Base-by-base conservation (phyloP, 2,329 filamentous ascomycete species). In the Truncatella angustata region DNA sequence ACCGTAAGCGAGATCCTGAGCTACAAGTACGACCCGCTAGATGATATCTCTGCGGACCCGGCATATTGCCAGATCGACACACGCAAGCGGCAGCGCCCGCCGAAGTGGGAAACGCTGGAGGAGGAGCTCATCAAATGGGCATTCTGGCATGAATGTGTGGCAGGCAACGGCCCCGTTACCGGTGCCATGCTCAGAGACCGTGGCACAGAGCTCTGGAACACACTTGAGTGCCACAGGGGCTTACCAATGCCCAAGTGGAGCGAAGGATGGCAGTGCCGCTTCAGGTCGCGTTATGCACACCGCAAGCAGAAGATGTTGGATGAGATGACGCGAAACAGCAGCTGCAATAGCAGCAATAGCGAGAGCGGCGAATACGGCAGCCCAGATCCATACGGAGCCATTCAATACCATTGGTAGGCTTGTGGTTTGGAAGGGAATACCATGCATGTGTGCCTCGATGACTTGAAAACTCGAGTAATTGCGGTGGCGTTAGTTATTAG, bases 221-320 rank as follows among this genome's bases (percentile, higher is more conserved):
- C 51, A 11, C 51, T 53, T 28, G 51, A 53, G 37, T 49, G 45
- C 45, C 46, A 53, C 51, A n/a, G 46, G 18, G 51, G 51, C 36
- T 26, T 53, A 45, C 51, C 51, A 14, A 53, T 53, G 51, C 51
- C 51, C 20, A 53, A 53, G 45, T 53, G 51, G 51, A 53, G 51
- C 51, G 51, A 53, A 30, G 51, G 51, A n/a, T 53, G 51, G 51
- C 51, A 49, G 51, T 53, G 51, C 37, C 51, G 51, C 21, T 53
- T 53, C 46, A 49, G 42, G 30, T 28, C 51, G 3, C 51, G 51
- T 9, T 53, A 53, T 14, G 51, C 51, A n/a, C 45, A 53, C 18
- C 51, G 51, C 11, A 53, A 53, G 37, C 18, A 49, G 30, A 53
- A 53, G 46, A 53, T 53, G 51, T 28, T 53, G 9, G 50, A 52